These are phyloP conservation scores for Pythium oligandrum DNA, from an alignment of 352 stramenopile species.

Conservation along the genomic window DNA sequence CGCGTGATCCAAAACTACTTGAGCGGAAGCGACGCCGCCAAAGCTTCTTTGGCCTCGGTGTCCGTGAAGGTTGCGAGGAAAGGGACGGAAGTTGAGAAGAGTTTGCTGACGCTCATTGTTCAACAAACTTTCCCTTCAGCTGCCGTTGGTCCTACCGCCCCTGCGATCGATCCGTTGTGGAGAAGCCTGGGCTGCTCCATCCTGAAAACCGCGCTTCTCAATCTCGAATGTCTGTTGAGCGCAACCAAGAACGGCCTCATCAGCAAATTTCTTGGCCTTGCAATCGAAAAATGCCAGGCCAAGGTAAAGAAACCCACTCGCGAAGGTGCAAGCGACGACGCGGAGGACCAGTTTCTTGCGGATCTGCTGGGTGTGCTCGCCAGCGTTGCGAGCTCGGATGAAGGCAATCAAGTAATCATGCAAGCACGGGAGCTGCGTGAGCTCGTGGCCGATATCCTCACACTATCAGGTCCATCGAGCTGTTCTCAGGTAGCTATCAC, in stretches of 20 bases:
- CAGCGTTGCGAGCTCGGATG: slow-evolving; percentile 34
- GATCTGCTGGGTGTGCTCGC: slow-evolving; percentile 43
- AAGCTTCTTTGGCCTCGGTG: slow-evolving; percentile 22
- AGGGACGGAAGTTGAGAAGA: no score
- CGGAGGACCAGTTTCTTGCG: slow-evolving; percentile 29
- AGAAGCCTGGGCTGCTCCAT: slow-evolving; percentile 34
- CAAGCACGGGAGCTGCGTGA: slow-evolving; percentile 25
- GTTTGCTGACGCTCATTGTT: no score
- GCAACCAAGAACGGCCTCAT: slow-evolving; percentile 42
- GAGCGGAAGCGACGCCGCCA: slow-evolving; percentile 34
- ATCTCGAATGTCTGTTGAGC: slow-evolving; percentile 40
- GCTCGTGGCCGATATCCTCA: slow-evolving; percentile 48
- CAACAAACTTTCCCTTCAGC: no score
- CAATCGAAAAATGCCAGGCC: slow-evolving; percentile 33
- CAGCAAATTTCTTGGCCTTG: slow-evolving; percentile 25
- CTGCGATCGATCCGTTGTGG: slow-evolving; percentile 5
- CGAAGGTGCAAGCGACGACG: slow-evolving; percentile 5
- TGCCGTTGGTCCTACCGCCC: not conserved
- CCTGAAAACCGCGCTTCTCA: slow-evolving; percentile 39
- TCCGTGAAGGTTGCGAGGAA: no score
- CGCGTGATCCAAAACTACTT: slow-evolving; percentile 45
- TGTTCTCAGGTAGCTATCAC: slow-evolving; percentile 15
- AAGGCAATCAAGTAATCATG: slow-evolving; percentile 38
- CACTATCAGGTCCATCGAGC: not conserved
- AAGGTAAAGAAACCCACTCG: slow-evolving; percentile 2